A percentile compares a stretch with the other conserved stretches of the same genome.
Conservation (phyloP, 495 filamentous ascomycete genomes). For the Cercophora sp. region DNA sequence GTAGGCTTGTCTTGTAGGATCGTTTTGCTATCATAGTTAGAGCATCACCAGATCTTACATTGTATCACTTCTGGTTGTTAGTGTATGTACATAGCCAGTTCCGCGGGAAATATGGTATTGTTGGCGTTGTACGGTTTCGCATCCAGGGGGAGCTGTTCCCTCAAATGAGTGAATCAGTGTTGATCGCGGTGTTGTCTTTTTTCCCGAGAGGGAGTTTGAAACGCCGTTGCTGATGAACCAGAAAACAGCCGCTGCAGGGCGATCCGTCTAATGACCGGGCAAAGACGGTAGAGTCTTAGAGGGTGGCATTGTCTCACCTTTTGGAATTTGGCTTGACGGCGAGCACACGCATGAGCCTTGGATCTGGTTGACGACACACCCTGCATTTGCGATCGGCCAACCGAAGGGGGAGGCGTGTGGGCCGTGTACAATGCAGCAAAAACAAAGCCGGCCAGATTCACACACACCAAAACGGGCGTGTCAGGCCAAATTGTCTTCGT, state of each 20-base stretch:
- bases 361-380: neutral
- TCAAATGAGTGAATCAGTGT: neutral
- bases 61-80: too few relatives aligned
- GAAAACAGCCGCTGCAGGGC: constrained; percentile 4
- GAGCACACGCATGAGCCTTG: neutral
- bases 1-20: neutral
- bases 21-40: too few relatives aligned
- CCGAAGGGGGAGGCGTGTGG: neutral
- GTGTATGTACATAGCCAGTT: too few relatives aligned
- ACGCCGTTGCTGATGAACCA: neutral
- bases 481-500: too few relatives aligned
- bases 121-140: too few relatives aligned
- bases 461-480: too few relatives aligned
- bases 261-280: neutral
- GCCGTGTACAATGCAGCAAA: neutral
- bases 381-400: neutral
- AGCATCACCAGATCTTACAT: too few relatives aligned
- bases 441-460: neutral
- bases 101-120: too few relatives aligned
- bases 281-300: too few relatives aligned
- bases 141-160: too few relatives aligned
- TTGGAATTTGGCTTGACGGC: neutral
- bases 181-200: neutral
- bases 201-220: neutral
- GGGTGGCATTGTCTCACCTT: constrained; percentile 4